Evolutionary conservation across 805 yeast species (phyloP).

Genomic region (Metschnikowia henanensis): DNA sequence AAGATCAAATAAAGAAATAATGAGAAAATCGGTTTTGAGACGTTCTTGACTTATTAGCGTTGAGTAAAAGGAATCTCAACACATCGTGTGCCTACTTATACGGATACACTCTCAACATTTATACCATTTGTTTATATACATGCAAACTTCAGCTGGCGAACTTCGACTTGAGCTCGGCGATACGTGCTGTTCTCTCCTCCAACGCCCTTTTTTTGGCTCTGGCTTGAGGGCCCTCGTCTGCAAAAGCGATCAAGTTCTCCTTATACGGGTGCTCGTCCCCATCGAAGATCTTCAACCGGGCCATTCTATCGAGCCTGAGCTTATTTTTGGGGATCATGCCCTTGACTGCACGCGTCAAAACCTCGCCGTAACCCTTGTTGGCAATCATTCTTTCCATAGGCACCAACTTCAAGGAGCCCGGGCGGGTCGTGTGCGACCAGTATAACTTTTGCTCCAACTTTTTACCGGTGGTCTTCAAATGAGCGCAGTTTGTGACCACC

Average conservation of each 20-base stretch:
- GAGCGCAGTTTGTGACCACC: slow-evolving; percentile 90
- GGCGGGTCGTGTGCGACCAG: slow-evolving; percentile 86
- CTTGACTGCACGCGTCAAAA: slow-evolving; percentile 82
- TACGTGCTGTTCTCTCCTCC: slow-evolving; percentile 31
- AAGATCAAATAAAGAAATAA: neutral
- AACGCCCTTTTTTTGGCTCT: slow-evolving; percentile 42
- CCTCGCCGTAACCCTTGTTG: slow-evolving; percentile 86
- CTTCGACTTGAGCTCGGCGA: slow-evolving; percentile 35
- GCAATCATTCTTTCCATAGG: slow-evolving; percentile 76
- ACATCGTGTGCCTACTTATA: too few species aligned
- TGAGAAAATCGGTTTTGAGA: neutral
- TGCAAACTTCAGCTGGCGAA: slow-evolving; percentile 22
- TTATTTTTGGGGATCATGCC: slow-evolving; percentile 96
- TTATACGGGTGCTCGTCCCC: slow-evolving; percentile 87
- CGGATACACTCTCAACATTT: neutral
- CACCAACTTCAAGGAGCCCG: slow-evolving; percentile 82
- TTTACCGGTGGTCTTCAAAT: slow-evolving; percentile 79
- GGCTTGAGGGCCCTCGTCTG: slow-evolving; percentile 67
- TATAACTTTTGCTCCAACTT: slow-evolving; percentile 79
- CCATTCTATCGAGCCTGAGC: slow-evolving; percentile 74
- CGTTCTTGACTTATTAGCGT: too few species aligned
- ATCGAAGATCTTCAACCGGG: slow-evolving; percentile 82
- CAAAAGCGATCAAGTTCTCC: slow-evolving; percentile 80
- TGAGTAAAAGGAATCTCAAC: too few species aligned
- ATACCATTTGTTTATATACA: slow-evolving; percentile 9